A percentile compares a stretch with the other conserved stretches of the same genome.
Conservation (phyloP, 441 rosid species). For the Cnidoscolus chayamansa region DNA sequence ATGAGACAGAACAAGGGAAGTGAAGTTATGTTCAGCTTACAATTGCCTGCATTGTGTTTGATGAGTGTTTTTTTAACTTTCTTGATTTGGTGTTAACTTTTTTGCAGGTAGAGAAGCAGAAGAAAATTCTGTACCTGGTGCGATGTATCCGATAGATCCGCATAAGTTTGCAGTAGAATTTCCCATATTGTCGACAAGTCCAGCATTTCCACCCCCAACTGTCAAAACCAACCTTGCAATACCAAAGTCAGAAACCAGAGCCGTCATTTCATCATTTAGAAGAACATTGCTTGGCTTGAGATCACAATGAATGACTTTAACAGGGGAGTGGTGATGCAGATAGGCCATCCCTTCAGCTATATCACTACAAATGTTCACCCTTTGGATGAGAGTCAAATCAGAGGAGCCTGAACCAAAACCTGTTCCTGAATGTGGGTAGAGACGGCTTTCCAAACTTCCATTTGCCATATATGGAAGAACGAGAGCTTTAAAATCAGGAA, state of each 20-base stretch:
- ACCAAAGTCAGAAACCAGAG: slow-evolving; percentile 31
- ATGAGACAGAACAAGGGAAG: neutral
- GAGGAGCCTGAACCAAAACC: slow-evolving; percentile 30
- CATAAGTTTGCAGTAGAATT: slow-evolving; percentile 45
- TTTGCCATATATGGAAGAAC: slow-evolving; percentile 34
- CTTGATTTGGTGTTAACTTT: neutral
- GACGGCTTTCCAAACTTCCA: slow-evolving; percentile 27
- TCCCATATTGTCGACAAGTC: slow-evolving; percentile 40
- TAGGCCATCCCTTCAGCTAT: slow-evolving; percentile 32
- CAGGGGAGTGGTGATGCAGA: slow-evolving; percentile 30
- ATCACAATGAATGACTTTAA: slow-evolving; percentile 31
- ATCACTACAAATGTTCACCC: slow-evolving; percentile 30
- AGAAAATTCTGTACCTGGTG: slow-evolving; percentile 28
- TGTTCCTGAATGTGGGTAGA: slow-evolving; percentile 17
- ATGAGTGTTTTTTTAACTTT: neutral
- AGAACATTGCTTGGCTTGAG: slow-evolving; percentile 35
- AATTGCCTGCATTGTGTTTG: neutral
- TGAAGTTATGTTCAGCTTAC: neutral
- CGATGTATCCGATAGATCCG: slow-evolving; percentile 36
- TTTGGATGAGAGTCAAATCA: slow-evolving; percentile 31
- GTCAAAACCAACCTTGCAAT: slow-evolving; percentile 35
- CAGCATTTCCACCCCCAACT: slow-evolving; percentile 34
- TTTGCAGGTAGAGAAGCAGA: slow-evolving; percentile 2
- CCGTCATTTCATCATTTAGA: slow-evolving; percentile 31
- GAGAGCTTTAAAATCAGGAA: slow-evolving; percentile 32